Evolutionary conservation across 441 rosid genomes (phyloP), one percentile per base, ranked within the genome.

Genomic region (Theobroma grandiflorum): DNA sequence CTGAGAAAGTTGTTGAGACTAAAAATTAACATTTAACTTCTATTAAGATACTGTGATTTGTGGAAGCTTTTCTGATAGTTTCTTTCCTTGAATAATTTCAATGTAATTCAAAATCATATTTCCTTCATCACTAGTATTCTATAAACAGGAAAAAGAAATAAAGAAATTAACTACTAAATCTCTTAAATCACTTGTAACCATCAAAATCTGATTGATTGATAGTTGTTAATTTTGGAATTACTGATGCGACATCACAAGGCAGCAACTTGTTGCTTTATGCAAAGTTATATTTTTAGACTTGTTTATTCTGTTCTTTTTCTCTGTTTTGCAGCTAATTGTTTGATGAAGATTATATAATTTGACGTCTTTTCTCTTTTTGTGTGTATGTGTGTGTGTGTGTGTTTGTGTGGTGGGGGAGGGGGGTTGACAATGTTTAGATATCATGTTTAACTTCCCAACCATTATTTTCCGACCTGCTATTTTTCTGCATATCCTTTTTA

Each of bases 281-380:
- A 16, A 3, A 38, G 8, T 42, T 61, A 61, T 73, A 37, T 12
- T 47, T 66, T 75, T 59, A 50, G 52, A 26, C 22, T 8, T 20
- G 4, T 67, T 67, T 67, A 26, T 12, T 9, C 18, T 20, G 11
- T 75, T 75, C 20, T 40, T 45, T 75, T 16, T 31, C 57, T 15
- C 6, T 57, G 4, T 9, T 43, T 26, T 75, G 22, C 18, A 66
- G 35, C 74, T 40, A 45, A 55, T 67, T 38, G 73, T 22, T 49
- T 26, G 74, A 77, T 65, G 35, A 20, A 53, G 76, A 33, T 72
- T 18, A 9, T 73, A 35, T 55, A 20, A 50, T 35, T 53, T 38
- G 0, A 11, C 38, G 4, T 53, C 45, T 37, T 37, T 38, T 57
- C n/a, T 18, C 6, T 47, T 42, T 57, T 5, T 20, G n/a, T n/a